Evolutionary conservation across 2,329 filamentous ascomycete species (phyloP).

Genomic region (Botryotinia convoluta): DNA sequence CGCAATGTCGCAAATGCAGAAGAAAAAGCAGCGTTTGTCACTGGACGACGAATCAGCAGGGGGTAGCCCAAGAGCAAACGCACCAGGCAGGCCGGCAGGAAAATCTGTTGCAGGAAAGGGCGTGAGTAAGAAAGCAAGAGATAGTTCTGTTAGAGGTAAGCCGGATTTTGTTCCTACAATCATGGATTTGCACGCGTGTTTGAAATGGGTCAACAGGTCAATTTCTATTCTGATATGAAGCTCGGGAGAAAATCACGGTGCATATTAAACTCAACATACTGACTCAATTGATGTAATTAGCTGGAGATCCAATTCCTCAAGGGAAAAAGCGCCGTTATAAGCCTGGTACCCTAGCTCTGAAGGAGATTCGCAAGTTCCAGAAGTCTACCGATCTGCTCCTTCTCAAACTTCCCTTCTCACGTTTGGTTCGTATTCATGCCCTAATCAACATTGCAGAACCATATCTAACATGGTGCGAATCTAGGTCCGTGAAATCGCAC

Average conservation of each 20-base stretch:
- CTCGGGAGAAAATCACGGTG: no score
- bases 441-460: neutral
- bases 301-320: slow-evolving; percentile 69
- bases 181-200: neutral
- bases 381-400: slow-evolving; percentile 84
- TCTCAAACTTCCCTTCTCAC: slow-evolving; percentile 74
- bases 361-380: slow-evolving; percentile 90
- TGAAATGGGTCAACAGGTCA: no score
- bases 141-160: slow-evolving; percentile 20
- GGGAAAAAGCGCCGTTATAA: slow-evolving; percentile 63
- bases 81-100: neutral
- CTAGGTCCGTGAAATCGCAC: slow-evolving; percentile 69
- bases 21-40: slow-evolving; percentile 9
- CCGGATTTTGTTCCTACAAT: neutral
- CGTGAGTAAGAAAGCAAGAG: neutral
- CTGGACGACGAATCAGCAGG: neutral
- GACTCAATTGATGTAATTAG: slow-evolving; percentile 42
- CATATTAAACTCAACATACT: neutral
- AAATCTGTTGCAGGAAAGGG: neutral
- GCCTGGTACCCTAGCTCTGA: slow-evolving; percentile 80
- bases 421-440: slow-evolving; percentile 52
- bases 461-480: neutral
- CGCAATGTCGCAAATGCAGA: slow-evolving; percentile 19
- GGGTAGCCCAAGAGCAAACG: neutral
- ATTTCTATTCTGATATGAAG: no score